These are phyloP conservation scores for Reutealis trisperma DNA, from an alignment of 345 rosid genomes.

Conservation along the genomic window DNA sequence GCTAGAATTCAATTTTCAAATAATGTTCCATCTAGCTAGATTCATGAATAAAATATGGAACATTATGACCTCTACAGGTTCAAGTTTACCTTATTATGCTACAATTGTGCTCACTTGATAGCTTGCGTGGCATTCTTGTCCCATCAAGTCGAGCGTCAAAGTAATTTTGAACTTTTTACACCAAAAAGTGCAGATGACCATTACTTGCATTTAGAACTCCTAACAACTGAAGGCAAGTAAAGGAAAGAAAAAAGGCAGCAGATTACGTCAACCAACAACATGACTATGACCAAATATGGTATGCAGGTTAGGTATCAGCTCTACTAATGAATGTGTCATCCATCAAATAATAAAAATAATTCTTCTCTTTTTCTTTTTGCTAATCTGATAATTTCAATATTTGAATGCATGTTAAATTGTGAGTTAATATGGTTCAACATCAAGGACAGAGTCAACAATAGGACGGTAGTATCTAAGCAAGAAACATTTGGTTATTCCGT, in stretches of 20 bases:
- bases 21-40: background rate
- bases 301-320: too few species aligned
- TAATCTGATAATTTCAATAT: too few species aligned
- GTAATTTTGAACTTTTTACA: too few species aligned
- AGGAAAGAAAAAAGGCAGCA: background rate
- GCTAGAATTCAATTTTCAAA: too few species aligned
- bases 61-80: background rate
- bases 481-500: background rate
- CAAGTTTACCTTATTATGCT: background rate
- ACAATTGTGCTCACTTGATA: background rate
- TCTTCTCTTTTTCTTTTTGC: too few species aligned
- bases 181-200: background rate
- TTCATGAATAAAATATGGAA: background rate
- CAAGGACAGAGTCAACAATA: background rate
- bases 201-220: background rate
- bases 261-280: background rate
- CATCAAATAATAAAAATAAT: background rate
- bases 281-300: too few species aligned
- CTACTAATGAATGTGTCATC: background rate
- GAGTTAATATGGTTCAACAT: background rate
- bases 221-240: background rate
- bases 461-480: background rate
- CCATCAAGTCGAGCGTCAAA: background rate
- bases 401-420: background rate
- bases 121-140: too few species aligned